Evolutionary conservation across 129 eudicot species (phyloP).

Genomic region (Smallanthus sonchifolius): DNA sequence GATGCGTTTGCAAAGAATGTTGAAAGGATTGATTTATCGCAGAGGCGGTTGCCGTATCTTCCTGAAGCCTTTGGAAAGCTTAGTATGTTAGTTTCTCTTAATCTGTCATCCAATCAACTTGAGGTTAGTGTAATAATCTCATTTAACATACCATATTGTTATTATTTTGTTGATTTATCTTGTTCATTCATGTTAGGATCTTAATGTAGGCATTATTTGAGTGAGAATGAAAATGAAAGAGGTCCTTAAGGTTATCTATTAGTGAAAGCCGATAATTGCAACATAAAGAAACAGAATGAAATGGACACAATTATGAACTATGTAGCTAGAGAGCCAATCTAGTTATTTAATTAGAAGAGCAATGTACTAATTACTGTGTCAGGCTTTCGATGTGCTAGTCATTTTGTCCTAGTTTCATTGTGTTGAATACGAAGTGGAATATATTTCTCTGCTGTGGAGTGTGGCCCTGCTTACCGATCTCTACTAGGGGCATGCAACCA

Average conservation of each 20-base stretch:
- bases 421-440: not conserved
- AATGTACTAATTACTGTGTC: not conserved
- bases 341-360: not conserved
- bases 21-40: conserved; percentile 55
- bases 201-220: not conserved
- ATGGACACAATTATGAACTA: not conserved
- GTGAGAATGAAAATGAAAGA: not conserved
- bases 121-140: conserved; percentile 41
- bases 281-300: not conserved
- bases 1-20: conserved; percentile 43
- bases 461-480: not conserved
- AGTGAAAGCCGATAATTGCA: not conserved
- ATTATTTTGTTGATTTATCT: not conserved
- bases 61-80: conserved; percentile 83
- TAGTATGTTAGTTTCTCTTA: conserved; percentile 41
- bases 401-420: not conserved
- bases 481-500: not conserved
- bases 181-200: conserved; percentile 12
- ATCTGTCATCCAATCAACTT: conserved; percentile 67
- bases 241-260: not conserved
- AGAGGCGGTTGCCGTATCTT: conserved; percentile 44
- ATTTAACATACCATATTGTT: not conserved
- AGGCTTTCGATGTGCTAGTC: not conserved
- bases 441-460: not conserved
- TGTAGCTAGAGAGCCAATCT: not conserved